Evolutionary conservation across 2,329 filamentous ascomycete species (phyloP), one percentile per base, ranked within the genome.

Genomic region (Colletotrichum echinochloae): DNA sequence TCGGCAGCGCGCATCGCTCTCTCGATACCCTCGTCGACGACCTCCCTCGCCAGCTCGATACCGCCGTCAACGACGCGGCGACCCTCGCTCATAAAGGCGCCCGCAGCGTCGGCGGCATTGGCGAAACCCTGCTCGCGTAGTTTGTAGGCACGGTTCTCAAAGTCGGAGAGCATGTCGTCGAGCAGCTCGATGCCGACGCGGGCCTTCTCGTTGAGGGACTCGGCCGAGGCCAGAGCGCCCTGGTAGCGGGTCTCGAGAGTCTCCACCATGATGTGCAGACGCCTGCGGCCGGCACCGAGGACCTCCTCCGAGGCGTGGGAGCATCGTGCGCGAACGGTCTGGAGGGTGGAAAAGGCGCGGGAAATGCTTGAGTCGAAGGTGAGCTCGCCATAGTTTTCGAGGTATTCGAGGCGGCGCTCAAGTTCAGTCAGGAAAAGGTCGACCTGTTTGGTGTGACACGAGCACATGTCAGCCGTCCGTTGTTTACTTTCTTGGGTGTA

Each of bases 171-270:
- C 82, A 97, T 94, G 46, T 84, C 87, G 77, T 98, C 95, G 78
- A 98, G 91, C 72, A 98, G 83, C 71, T 93, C 91, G 73, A 99
- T 91, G 6, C 94, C 94, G 44, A 95, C 91, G 71, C 93, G 89
- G 3, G 95, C 94, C 83, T 98, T 98, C 76, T 97, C 94, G 77
- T 96, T 94, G 75, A 98, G 83, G 0, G 94, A 95, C 78, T 94
- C 95, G 73, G 95, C 94, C 2, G 92, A 93, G 20, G 89, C 91
- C 73, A 99, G 82, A 1, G 93, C 94, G 75, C 96, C 93, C 73
- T 97, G 91, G 81, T 98, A 99, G 73, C 93, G 88, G 35, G 88
- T 87, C 80, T 99, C 96, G 18, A 99, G 85, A 0, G 94, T 97
- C 76, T 98, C 95, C 41, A 99, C 94, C 83, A 98, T 91, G 69